Evolutionary conservation across 345 rosid species (phyloP).

Genomic region (Aquilaria yunnanensis): DNA sequence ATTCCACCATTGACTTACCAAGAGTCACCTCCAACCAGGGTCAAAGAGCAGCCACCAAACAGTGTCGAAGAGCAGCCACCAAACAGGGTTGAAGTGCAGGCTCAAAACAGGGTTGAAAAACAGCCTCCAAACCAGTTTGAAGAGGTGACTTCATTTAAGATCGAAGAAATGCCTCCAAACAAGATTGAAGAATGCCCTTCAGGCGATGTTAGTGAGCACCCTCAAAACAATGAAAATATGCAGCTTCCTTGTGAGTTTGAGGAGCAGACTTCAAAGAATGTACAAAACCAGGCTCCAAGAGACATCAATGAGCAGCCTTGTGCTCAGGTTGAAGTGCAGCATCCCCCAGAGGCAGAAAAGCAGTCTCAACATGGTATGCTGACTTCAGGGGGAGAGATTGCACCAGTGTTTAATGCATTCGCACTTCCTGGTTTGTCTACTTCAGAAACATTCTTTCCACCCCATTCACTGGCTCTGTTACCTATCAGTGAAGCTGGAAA

Average conservation of each 20-base stretch:
- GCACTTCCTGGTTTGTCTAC: constrained; percentile 19
- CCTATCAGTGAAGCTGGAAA: constrained; percentile 38
- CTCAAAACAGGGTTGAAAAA: too few relatives aligned
- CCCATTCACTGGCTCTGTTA: constrained; percentile 25
- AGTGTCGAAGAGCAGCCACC: constrained; percentile 32
- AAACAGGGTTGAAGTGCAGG: constrained; percentile 9
- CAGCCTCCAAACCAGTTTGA: too few relatives aligned
- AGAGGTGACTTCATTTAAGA: too few relatives aligned
- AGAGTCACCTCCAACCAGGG: constrained; percentile 25
- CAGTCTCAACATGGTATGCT: constrained; percentile 18
- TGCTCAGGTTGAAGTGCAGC: too few relatives aligned
- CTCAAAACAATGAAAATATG: too few relatives aligned
- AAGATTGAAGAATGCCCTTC: too few relatives aligned
- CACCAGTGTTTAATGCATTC: constrained; percentile 27
- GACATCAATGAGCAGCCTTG: not conserved
- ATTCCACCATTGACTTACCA: constrained; percentile 22
- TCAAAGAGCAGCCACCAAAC: constrained; percentile 1
- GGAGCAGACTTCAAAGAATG: too few relatives aligned
- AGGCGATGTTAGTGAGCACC: too few relatives aligned
- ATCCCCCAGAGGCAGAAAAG: not conserved
- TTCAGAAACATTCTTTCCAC: constrained; percentile 27
- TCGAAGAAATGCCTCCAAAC: too few relatives aligned
- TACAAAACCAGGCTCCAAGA: too few relatives aligned
- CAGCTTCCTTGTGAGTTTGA: too few relatives aligned
- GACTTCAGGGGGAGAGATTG: constrained; percentile 25